phyloP scores from a whole-genome alignment of 345 rosid species.

The Alliaria petiolata region DNA sequence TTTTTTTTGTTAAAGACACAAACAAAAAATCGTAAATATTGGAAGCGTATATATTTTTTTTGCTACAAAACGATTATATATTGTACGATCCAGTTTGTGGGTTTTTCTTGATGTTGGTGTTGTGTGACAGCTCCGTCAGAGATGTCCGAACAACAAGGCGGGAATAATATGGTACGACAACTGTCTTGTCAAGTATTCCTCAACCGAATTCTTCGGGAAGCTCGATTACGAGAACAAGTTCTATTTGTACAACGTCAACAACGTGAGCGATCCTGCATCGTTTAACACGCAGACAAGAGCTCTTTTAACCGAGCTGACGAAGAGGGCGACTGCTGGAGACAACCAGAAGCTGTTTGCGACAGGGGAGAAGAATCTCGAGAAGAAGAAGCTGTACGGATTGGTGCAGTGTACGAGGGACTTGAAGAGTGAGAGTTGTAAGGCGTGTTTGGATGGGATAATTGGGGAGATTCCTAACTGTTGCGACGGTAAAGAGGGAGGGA shows the following conservation, averaged over 20 bases:
- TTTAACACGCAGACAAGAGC: conserved; percentile 46
- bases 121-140: conserved; percentile 19
- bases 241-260: conserved; percentile 33
- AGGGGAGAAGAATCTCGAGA: conserved; percentile 37
- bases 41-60: too few species aligned
- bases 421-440: conserved; percentile 38
- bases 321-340: conserved; percentile 17
- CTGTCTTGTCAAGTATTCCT: conserved; percentile 61
- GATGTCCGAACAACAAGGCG: conserved; percentile 47
- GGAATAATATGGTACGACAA: conserved; percentile 55
- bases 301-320: conserved; percentile 36
- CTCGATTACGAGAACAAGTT: conserved; percentile 41
- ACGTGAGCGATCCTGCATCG: conserved; percentile 36
- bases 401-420: conserved; percentile 68
- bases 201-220: conserved; percentile 45
- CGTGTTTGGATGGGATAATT: conserved; percentile 46
- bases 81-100: neutral
- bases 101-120: neutral
- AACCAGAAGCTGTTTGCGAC: conserved; percentile 40
- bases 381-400: conserved; percentile 45
- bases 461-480: conserved; percentile 54
- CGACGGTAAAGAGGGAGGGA: conserved; percentile 64
- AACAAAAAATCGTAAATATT: too few species aligned
- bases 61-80: too few species aligned
- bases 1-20: too few species aligned